Evolutionary conservation across 129 eudicot genomes (phyloP), one percentile per base, ranked within the genome.

Genomic region (Flaveria brownii): DNA sequence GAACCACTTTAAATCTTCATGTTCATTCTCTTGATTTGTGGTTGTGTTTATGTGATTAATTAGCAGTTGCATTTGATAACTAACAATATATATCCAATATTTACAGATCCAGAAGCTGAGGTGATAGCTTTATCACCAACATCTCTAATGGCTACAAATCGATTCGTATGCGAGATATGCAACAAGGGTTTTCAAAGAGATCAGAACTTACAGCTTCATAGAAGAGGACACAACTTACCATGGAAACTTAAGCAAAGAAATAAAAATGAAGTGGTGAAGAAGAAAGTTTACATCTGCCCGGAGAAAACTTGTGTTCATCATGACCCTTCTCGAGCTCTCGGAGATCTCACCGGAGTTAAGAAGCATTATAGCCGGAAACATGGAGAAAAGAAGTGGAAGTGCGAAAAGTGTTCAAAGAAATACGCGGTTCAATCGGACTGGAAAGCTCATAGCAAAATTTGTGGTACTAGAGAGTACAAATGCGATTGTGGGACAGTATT

Each of bases 161-260:
- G 92, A 78, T 91, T 91, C 47, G 89, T 91, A n/a, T 91, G 97
- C 54, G 97, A 91, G 85, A 88, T 91, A 71, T 91, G 97, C 78
- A 87, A 76, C 64, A 91, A 91, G 79, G 97, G 97, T 4, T 91
- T 91, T 73, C 97, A 92, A 70, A 82, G 97, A 20, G 97, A 92
- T 85, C 97, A 92, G 80, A 92, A 92, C 61, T 51, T 92, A 45
- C 97, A 92, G 79, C 97, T 92, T 52, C 97, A 92, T 74, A 81
- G 97, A 52, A 85, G 97, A 20, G 97, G 97, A 33, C 97, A 92
- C 70, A 92, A 92, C 76, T 52, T 92, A 56, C 97, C 97, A 3
- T 92, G 97, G 97, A 92, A 89, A 75, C 88, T 92, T 4, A 82
- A 87, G 73, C 96, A 89, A 79, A 66, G 97, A 51, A 89, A 80